Base-by-base conservation (phyloP, 2,329 filamentous ascomycete genomes). In the Diaporthe citri region DNA sequence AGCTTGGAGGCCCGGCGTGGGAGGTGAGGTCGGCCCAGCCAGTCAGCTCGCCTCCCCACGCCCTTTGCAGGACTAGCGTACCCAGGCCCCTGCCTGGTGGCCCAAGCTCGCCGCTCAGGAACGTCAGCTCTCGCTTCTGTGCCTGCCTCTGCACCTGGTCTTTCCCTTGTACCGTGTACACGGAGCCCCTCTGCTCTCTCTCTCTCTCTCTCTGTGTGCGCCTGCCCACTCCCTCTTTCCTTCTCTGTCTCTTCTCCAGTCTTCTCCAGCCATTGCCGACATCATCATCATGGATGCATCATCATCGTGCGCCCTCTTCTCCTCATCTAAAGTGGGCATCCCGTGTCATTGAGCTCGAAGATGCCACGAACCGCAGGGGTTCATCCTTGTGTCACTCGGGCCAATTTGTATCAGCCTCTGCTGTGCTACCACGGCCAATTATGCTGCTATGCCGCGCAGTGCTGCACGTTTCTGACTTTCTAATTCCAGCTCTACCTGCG, bases 241-340 rank as follows among this genome's bases (percentile, higher is more conserved):
- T 13, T 28, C 36, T n/a, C 36, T 20, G 43, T 43, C 22, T 60
- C n/a, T 71, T 43, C 34, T n/a, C 57, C 57, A 22, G 20, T 64
- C 71, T 39, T 52, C 34, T 60, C 56, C 52, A 43, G 34, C 17
- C 43, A 31, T 55, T 57, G 25, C 62, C 25, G 41, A 25, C 56
- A 41, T 48, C 73, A 59, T 72, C 73, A 72, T 64, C 67, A 72
- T 62, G 57, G 48, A 34, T 39, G 31, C 59, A 46, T 74, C 73
- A 62, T 74, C 67, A 72, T 74, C 73, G 73, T 74, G 57, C 67
- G 51, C 71, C 25, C 41, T 39, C 52, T 46, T 71, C 55, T 59
- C 69, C 52, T 71, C 69, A 71, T 51, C 28, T 52, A 71, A 48
- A 59, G 64, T 55, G 64, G 64, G 48, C 34, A 55, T 55, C 48